Evolutionary conservation across 768 basidiomycete species (phyloP).

Genomic region (Boletus subcaerulescens): DNA sequence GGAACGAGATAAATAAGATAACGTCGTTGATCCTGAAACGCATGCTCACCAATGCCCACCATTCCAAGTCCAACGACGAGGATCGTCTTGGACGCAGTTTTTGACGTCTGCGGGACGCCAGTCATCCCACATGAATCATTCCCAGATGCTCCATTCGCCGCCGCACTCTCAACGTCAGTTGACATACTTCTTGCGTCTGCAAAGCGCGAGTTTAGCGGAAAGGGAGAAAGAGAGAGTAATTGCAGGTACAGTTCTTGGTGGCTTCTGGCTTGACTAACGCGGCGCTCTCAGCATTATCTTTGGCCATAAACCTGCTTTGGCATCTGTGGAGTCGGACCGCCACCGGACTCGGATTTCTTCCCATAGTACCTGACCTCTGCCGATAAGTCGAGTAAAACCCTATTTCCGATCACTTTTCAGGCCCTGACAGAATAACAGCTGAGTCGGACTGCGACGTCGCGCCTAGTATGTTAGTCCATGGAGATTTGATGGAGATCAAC

Average conservation of each 20-base stretch:
- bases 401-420: neutral
- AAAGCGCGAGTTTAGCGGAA: neutral
- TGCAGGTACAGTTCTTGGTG: neutral
- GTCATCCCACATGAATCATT: neutral
- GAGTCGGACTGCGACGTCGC: too few species aligned
- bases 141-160: neutral
- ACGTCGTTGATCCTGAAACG: too few species aligned
- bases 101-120: neutral
- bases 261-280: neutral
- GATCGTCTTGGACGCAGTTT: neutral
- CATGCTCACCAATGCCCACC: constrained; percentile 10
- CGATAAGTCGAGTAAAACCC: neutral
- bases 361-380: neutral
- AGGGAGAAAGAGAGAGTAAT: neutral
- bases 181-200: neutral
- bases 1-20: neutral
- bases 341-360: neutral
- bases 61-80: constrained; percentile 9
- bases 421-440: neutral
- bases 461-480: neutral
- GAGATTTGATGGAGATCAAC: too few species aligned
- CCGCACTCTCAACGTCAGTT: neutral
- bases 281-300: neutral
- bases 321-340: neutral
- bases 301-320: neutral